Evolutionary conservation across 768 basidiomycete species (phyloP).

Genomic region (Boletus speciosus): DNA sequence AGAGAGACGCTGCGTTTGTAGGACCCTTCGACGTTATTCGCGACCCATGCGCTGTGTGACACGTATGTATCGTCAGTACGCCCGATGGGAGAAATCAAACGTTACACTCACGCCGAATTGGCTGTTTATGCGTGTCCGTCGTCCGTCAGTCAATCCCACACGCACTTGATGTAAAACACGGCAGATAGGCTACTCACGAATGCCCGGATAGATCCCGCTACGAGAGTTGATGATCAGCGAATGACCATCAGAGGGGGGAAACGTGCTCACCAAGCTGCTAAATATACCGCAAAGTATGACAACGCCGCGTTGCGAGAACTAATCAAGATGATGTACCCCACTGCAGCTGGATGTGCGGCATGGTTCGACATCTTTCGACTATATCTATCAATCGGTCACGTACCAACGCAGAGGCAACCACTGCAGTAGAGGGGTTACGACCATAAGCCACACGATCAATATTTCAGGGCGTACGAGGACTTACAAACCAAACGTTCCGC

Average conservation of each 20-base stretch:
- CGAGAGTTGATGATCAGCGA: not conserved
- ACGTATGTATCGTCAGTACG: slow-evolving; percentile 1
- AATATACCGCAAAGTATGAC: slow-evolving; percentile 69
- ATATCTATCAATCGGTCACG: not conserved
- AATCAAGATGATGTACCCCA: slow-evolving; percentile 71
- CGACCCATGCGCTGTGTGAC: slow-evolving; percentile 46
- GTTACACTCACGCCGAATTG: slow-evolving; percentile 49
- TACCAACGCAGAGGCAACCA: slow-evolving; percentile 27
- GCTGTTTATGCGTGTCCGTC: slow-evolving; percentile 33
- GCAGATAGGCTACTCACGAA: slow-evolving; percentile 44
- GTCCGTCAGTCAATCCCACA: not conserved
- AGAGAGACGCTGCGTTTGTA: slow-evolving; percentile 74
- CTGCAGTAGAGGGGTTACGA: slow-evolving; percentile 7
- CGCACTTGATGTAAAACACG: not conserved
- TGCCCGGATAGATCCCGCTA: slow-evolving; percentile 72
- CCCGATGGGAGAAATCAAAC: not conserved
- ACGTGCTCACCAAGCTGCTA: slow-evolving; percentile 58
- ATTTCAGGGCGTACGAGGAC: slow-evolving; percentile 17
- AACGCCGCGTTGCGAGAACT: slow-evolving; percentile 57
- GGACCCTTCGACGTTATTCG: slow-evolving; percentile 70
- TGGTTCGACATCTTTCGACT: not conserved
- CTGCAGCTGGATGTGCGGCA: slow-evolving; percentile 37
- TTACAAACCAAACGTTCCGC: slow-evolving; percentile 65
- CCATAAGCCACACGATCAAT: not conserved
- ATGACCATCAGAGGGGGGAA: not conserved